Evolutionary conservation across 2,329 filamentous ascomycete genomes (phyloP).

Genomic region (Exophiala spinifera): DNA sequence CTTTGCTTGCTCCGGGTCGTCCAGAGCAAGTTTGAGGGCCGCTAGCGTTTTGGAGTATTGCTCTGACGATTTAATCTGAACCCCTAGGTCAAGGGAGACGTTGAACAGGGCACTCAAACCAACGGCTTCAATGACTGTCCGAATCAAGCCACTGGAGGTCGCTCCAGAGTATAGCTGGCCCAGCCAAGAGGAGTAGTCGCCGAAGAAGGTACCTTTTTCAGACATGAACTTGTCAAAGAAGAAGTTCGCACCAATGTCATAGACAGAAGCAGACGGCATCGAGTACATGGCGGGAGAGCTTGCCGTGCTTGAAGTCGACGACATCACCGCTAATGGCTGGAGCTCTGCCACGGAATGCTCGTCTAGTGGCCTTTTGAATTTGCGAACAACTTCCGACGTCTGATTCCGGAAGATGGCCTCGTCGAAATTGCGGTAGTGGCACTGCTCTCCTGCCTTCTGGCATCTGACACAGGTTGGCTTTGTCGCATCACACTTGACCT

Average conservation of each 20-base stretch:
- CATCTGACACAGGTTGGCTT: slow-evolving; percentile 8
- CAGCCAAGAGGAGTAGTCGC: slow-evolving; percentile 8
- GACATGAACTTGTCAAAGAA: slow-evolving; percentile 12
- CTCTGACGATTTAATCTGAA: slow-evolving; percentile 3
- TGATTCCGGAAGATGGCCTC: slow-evolving; percentile 8
- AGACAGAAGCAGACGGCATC: neutral
- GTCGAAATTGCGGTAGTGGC: slow-evolving; percentile 9
- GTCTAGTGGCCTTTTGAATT: neutral
- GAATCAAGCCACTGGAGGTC: neutral
- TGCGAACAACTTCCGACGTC: slow-evolving; percentile 1
- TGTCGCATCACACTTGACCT: slow-evolving; percentile 10
- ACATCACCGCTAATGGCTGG: neutral
- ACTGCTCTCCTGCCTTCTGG: slow-evolving; percentile 4
- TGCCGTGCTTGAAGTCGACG: neutral
- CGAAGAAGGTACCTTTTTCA: slow-evolving; percentile 8
- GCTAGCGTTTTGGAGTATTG: slow-evolving; percentile 34
- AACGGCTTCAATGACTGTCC: slow-evolving; percentile 6
- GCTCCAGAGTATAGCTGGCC: slow-evolving; percentile 1
- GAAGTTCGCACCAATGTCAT: slow-evolving; percentile 9
- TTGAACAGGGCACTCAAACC: slow-evolving; percentile 10
- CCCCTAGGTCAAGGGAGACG: neutral
- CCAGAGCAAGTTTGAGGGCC: slow-evolving; percentile 50
- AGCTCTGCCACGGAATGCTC: neutral
- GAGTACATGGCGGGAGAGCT: neutral
- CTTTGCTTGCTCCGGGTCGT: slow-evolving; percentile 32